Percentiles rank a stretch among this genome's conserved stretches.
These are phyloP conservation scores for Boletus rubropictus DNA, from an alignment of 768 basidiomycete genomes.

Conservation along the genomic window DNA sequence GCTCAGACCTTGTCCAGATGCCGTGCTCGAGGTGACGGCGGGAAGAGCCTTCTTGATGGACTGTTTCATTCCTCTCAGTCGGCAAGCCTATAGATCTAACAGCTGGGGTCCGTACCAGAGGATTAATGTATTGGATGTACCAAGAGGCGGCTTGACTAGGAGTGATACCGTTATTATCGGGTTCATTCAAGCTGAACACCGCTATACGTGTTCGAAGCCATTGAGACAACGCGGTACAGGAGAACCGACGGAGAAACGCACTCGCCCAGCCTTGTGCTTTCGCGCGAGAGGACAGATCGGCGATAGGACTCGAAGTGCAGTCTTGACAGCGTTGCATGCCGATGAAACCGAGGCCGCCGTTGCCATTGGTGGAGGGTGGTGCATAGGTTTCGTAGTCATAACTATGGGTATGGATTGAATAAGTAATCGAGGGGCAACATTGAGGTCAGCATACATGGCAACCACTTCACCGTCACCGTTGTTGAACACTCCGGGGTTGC, in stretches of 20 bases:
- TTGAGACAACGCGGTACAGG: background rate
- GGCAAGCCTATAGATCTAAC: background rate
- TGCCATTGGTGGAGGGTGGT: constrained; percentile 33
- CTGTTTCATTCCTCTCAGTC: constrained; percentile 12
- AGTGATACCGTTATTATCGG: constrained; percentile 28
- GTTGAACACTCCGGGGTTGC: constrained; percentile 28
- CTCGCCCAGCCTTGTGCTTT: constrained; percentile 29
- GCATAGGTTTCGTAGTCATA: constrained; percentile 36
- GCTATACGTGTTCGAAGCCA: constrained; percentile 7
- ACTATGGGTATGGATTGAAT: constrained; percentile 10
- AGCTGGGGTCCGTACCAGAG: constrained; percentile 24
- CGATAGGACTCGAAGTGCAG: constrained; percentile 34
- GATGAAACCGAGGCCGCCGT: constrained; percentile 34
- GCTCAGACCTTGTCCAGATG: constrained; percentile 30
- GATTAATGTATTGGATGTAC: constrained; percentile 35
- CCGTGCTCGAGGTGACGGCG: constrained; percentile 31
- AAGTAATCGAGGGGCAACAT: background rate
- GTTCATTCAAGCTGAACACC: constrained; percentile 35
- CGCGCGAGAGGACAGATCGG: constrained; percentile 29
- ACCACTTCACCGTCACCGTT: constrained; percentile 33
- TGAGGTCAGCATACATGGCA: constrained; percentile 24
- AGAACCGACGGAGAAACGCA: constrained; percentile 8
- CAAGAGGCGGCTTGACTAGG: constrained; percentile 31
- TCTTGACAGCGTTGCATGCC: constrained; percentile 37
- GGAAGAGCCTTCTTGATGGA: constrained; percentile 36